Evolutionary conservation across 2,329 filamentous ascomycete species (phyloP), one percentile per base, ranked within the genome.

Genomic region (Pyrenochaeta sp.): DNA sequence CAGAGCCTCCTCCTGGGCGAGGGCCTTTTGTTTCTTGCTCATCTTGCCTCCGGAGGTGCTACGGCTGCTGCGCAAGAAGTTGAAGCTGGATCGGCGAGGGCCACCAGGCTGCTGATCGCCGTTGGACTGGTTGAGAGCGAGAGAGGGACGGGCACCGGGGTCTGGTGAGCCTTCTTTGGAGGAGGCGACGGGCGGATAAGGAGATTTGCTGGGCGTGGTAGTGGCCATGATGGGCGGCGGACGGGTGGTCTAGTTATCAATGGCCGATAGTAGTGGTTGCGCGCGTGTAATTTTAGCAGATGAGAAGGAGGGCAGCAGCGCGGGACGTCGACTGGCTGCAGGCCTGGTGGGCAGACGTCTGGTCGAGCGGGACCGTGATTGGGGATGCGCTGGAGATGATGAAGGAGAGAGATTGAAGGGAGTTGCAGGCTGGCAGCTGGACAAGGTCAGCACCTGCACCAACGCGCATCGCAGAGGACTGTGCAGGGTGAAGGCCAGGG

Each of bases 1-100:
- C 48, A 80, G 63, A 37, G 78, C 76, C 59, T 84, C 81, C 60
- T 81, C 75, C 49, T 74, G 69, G 48, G 65, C 67, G 24, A 72
- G 75, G 43, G 69, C 73, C 66, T 72, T 81, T 71, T 83, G 78
- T 63, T 77, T 77, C 75, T 84, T 86, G 71, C 80, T 84, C 70
- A 73, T 72, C 55, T 69, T 72, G 63, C 61, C 47, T 26, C 61
- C 59, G 1, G 68, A 69, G 5, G 54, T 38, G 48, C 63, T 68
- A 31, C 44, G 48, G 35, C 52, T 45, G 19, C 30, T 44, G 13
- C 69, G 62, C 39, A 73, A 51, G 44, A 73, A 73, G 46, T 55
- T 59, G 58, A 73, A 72, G 55, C 64, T 69, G 24, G 68, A 55
- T 24, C 63, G 42, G 40, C 58, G 61, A 2, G 57, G 41, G 18